Percentiles rank a stretch among this genome's conserved stretches.
phyloP scores from a whole-genome alignment of 805 yeast species.

The Priceomyces medius region DNA sequence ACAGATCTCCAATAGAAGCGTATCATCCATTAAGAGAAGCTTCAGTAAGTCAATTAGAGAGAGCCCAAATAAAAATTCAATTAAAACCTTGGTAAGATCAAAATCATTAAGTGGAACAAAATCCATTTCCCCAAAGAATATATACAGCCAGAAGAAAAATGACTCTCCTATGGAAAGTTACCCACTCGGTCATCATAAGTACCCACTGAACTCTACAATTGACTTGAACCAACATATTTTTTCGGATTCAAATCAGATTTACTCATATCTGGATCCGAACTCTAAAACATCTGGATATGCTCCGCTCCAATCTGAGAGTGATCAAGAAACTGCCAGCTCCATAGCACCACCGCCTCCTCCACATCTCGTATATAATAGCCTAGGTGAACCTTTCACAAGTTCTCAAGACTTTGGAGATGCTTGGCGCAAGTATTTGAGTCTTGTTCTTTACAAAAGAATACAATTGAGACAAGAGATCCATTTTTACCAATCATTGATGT shows the following conservation, averaged over 20 bases:
- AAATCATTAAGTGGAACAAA: not conserved
- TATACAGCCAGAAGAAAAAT: no score
- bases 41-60: constrained; percentile 16
- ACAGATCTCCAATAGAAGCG: constrained; percentile 6
- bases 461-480: constrained; percentile 41
- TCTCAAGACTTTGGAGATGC: constrained; percentile 13
- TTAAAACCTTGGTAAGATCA: constrained; percentile 7
- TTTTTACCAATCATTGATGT: constrained; percentile 27
- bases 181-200: no score
- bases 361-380: constrained; percentile 11
- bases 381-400: not conserved
- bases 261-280: not conserved
- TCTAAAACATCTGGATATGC: not conserved
- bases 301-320: constrained; percentile 17
- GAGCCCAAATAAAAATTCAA: constrained; percentile 13
- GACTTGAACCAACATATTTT: not conserved
- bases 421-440: constrained; percentile 36
- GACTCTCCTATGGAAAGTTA: no score
- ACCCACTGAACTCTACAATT: not conserved
- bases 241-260: not conserved
- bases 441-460: constrained; percentile 37
- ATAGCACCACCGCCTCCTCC: constrained; percentile 30
- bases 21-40: constrained; percentile 8
- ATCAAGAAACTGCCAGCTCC: constrained; percentile 8
- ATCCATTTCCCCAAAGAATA: not conserved